Base-by-base conservation (phyloP, 2,329 filamentous ascomycete species). In the Dryadomyces quercus-mongolicae region DNA sequence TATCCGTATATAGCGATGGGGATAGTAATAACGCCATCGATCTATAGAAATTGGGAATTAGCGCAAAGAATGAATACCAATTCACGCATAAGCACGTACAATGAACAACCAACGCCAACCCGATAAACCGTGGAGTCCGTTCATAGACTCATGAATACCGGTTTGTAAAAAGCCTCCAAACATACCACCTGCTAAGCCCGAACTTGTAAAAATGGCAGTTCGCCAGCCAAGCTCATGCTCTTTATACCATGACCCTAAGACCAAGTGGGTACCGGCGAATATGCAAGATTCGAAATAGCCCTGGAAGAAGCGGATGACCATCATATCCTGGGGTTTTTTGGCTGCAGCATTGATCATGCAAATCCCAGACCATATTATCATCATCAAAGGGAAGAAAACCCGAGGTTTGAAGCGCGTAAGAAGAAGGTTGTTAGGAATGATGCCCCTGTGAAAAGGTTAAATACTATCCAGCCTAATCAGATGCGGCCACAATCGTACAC, bases 321-420 rank as follows among this genome's bases (percentile, higher is more conserved):
- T 81, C 61, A 84, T 80, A 47, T 74, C 65, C 56, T 72, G 67
- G 0, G 78, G 76, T 4, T 68, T 71, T 8, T 76, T 71, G 0
- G 69, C 72, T 3, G 74, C 71, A 1, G 77, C 79, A 1, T 78
- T 82, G 42, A 73, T 68, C 77, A 85, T 82, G 2, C 82, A 86
- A 31, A 86, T 66, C 0, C 72, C 69, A 2, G 77, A 81, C 84
- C 83, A 86, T 55, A 79, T 62, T 18, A 83, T 54, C 75, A 84
- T 83, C 74, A 82, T 83, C 34, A 70, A 61, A 0, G 81, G 82
- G 61, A 83, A 83, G 70, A 79, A 85, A 57, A 78, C 70, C n/a
- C 81, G 73, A 2, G 82, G 82, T 51, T 74, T 74, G 57, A 86
- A 63, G 60, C 83, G 81, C 63, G 84, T 78, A 2, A 86, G 70